Base-by-base conservation (phyloP, 805 yeast genomes). In the Osmozyma mogii region DNA sequence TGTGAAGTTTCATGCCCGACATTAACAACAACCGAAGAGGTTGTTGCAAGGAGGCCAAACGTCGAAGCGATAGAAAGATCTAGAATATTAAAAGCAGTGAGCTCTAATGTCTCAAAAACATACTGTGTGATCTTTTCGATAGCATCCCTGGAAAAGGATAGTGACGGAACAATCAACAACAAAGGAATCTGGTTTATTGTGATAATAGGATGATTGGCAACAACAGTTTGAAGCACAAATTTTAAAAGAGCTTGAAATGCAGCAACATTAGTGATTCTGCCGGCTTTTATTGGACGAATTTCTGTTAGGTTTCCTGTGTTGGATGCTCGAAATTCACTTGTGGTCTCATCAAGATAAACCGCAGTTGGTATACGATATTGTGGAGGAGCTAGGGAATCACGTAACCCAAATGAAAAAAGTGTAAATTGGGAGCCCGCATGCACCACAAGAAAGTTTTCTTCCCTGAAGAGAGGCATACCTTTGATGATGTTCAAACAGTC, bases 391-490 rank as follows among this genome's bases (percentile, higher is more conserved):
- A 84, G 66, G 1, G 82, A 64, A 30, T 72, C 78, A 43, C 81
- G 94, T 16, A 88, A 61, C 2, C 96, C 96, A 50, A 83, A 77
- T 41, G 81, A 82, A 17, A 84, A 83, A 31, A 79, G 60, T 0
- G 96, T 84, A 31, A 69, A 59, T 30, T 60, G 63, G 2, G 94
- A 80, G 17, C 96, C 95, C 1, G 94, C 84, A 32, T 84, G 78
- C 17, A 88, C 70, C 17, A 88, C 70, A 15, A 64, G 50, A 38
- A 58, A 63, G 47, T 50, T 56, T 29, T 64, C 69, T 44, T 64
- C 70, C 43, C 65, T 58, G 38, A 53, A 64, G 31, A 62, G 56
- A 9, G 68, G 68, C 70, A 64, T 64, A 6, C n/a, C n/a, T n/a
- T n/a, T n/a, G n/a, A n/a, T n/a, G n/a, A n/a, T n/a, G n/a, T n/a